Base-by-base conservation (phyloP, 2,329 filamentous ascomycete genomes). In the Sporothrix sp. region DNA sequence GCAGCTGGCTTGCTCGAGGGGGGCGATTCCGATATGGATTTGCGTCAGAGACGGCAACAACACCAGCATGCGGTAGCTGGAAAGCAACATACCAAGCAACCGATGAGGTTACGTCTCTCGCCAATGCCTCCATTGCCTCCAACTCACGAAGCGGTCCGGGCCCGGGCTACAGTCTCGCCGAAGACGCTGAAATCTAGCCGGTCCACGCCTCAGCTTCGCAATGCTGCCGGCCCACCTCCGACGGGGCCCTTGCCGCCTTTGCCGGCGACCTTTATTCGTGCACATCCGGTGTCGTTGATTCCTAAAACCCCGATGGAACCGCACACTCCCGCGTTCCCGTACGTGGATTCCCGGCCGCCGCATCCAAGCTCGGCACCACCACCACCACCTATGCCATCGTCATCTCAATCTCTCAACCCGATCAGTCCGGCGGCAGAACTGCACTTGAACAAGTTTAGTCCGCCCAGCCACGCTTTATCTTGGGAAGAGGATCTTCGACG, bases 171-270 rank as follows among this genome's bases (percentile, higher is more conserved):
- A 8, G 32, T 32, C 4, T 45, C 48, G 7, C 45, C 38, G n/a
- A 35, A 25, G 10, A 43, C 39, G 2, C 51, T 57, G 11, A 55
- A 50, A 6, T 18, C 53, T 9, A 54, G 48, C 33, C 54, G 54
- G 10, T 58, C 56, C 3, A 36, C 56, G 30, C 56, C 56, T 10
- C 56, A 57, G 23, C 28, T 58, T 6, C 53, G 50, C 4, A 39
- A 48, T 7, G 18, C 21, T 18, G 43, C 20, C 3, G 39, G 43
- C 10, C 54, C 50, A 7, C 49, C 51, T 4, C 55, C 53, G 2
- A 18, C 50, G 8, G 54, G 33, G 7, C 50, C 51, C 3, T 51
- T 57, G 7, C 56, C 54, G 9, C 52, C 56, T 3, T 39, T 57
- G 6, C 56, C 56, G 0, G n/a, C 39, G 6, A 25, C 51, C 7